Percentiles rank a stretch among this genome's conserved stretches.
phyloP scores from a whole-genome alignment of 2,329 filamentous ascomycete genomes.

The Daldinia sp. region DNA sequence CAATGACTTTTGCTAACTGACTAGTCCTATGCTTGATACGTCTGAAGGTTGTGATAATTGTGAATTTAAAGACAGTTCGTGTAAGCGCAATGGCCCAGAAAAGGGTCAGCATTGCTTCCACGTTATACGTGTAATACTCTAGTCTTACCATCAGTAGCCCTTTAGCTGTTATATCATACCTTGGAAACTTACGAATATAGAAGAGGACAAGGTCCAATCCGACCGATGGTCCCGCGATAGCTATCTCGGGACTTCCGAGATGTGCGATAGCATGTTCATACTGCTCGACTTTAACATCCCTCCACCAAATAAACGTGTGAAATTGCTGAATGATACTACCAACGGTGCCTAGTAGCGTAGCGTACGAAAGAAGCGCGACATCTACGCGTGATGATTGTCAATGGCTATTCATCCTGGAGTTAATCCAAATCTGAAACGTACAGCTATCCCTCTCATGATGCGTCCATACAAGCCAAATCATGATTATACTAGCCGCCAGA shows the following conservation, averaged over 20 bases:
- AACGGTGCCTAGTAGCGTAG: constrained; percentile 49
- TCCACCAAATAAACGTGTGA: constrained; percentile 52
- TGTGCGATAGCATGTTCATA: constrained; percentile 49
- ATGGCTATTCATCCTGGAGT: not conserved
- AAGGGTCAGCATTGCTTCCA: constrained; percentile 55
- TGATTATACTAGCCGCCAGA: constrained; percentile 44
- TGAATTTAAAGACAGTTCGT: constrained; percentile 47
- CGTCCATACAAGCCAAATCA: constrained; percentile 51
- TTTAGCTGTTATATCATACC: not conserved
- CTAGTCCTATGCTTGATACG: constrained; percentile 40
- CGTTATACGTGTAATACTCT: constrained; percentile 62
- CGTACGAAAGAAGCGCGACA: constrained; percentile 51
- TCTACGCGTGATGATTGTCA: constrained; percentile 45
- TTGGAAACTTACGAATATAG: constrained; percentile 55
- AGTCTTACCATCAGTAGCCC: constrained; percentile 19
- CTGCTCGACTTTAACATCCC: constrained; percentile 51
- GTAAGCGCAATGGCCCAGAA: constrained; percentile 55
- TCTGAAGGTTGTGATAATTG: constrained; percentile 41
- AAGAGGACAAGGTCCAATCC: constrained; percentile 55
- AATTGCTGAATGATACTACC: constrained; percentile 55
- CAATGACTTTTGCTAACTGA: constrained; percentile 47
- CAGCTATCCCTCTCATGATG: constrained; percentile 54
- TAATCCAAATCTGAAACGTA: constrained; percentile 40
- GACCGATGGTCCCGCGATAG: constrained; percentile 52
- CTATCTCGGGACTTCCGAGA: constrained; percentile 51